A percentile compares a stretch with the other conserved stretches of the same genome.
phyloP scores from a whole-genome alignment of 2,329 filamentous ascomycete genomes.

The Taxawa tesnikishii region DNA sequence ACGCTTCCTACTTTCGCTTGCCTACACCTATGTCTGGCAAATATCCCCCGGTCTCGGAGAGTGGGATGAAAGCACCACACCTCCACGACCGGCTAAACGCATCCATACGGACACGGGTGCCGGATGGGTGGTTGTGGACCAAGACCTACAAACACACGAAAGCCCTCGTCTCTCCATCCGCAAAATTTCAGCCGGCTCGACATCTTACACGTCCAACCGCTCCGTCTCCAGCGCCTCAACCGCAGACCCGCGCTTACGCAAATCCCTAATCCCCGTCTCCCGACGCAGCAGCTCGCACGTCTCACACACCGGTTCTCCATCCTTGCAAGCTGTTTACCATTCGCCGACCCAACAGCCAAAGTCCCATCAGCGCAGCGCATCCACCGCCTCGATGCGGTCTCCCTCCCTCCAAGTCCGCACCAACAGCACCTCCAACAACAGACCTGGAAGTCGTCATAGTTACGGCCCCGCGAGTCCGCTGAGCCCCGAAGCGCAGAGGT shows the following conservation, averaged over 20 bases:
- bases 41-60: constrained; percentile 37
- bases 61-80: constrained; percentile 29
- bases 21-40: constrained; percentile 40
- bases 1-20: constrained; percentile 6
- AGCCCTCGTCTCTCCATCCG: constrained; percentile 2
- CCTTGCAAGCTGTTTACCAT: constrained; percentile 5
- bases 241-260: constrained; percentile 18
- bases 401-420: constrained; percentile 1
- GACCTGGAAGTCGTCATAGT: background rate
- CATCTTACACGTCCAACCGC: constrained; percentile 1
- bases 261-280: constrained; percentile 31
- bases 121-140: constrained; percentile 34
- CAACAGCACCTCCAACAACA: background rate
- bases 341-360: constrained; percentile 2
- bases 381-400: background rate
- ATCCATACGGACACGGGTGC: constrained; percentile 34
- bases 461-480: constrained; percentile 13
- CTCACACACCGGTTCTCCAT: constrained; percentile 23
- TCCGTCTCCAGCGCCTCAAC: constrained; percentile 12
- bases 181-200: constrained; percentile 3
- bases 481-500: constrained; percentile 56
- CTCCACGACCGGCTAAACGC: constrained; percentile 33
- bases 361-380: background rate
- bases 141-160: background rate
- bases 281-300: constrained; percentile 23